A percentile compares a stretch with the other conserved stretches of the same genome.
These are phyloP conservation scores for Delonix regia DNA, from an alignment of 306 rosid species.

Conservation along the genomic window DNA sequence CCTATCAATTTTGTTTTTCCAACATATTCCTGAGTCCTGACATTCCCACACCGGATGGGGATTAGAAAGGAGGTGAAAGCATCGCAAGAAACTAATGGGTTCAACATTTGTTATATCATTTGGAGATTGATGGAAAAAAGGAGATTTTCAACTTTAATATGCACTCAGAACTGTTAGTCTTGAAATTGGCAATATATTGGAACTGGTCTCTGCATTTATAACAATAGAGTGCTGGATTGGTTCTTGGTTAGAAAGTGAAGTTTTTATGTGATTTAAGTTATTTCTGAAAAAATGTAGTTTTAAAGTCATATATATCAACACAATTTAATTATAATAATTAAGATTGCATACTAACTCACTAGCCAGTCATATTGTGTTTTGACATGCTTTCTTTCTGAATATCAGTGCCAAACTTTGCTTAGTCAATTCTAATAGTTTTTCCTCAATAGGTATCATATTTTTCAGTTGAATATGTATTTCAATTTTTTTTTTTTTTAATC, in stretches of 20 bases:
- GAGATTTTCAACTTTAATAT: background rate
- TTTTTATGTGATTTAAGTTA: background rate
- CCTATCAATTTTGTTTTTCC: slow-evolving; percentile 4
- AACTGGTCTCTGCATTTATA: background rate
- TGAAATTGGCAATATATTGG: slow-evolving; percentile 6
- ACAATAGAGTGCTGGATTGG: background rate
- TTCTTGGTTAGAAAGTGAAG: slow-evolving; percentile 15
- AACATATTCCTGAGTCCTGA: slow-evolving; percentile 9
- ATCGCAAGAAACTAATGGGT: background rate
- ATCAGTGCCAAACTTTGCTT: background rate
- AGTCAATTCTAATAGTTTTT: background rate
- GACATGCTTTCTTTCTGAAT: background rate
- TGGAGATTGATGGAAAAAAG: slow-evolving; percentile 21
- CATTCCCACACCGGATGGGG: background rate
- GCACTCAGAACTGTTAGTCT: background rate
- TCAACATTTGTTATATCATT: background rate
- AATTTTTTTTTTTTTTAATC: background rate
- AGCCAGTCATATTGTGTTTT: background rate
- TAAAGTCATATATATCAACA: background rate
- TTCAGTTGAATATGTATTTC: slow-evolving; percentile 9
- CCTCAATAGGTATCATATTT: background rate
- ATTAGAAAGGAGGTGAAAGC: background rate
- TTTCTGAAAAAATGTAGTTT: background rate
- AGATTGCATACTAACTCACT: background rate
- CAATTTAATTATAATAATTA: background rate